Evolutionary conservation across 2,329 filamentous ascomycete genomes (phyloP).

Genomic region (Xylariaceae sp.): DNA sequence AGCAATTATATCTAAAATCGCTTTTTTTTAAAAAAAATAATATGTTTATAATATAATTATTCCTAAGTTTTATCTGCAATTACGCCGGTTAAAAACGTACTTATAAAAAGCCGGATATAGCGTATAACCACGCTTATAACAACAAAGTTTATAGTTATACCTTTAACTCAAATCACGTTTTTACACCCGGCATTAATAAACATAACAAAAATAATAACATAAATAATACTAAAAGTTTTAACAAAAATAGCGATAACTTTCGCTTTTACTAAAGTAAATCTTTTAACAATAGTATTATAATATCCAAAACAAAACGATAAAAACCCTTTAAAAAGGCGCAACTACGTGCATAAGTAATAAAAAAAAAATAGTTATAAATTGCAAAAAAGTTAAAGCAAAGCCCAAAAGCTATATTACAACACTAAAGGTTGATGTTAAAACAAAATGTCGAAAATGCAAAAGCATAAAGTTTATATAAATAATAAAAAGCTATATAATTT

Average conservation of each 20-base stretch:
- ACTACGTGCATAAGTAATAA: conserved; percentile 3
- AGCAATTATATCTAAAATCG: not conserved
- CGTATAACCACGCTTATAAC: too few relatives aligned
- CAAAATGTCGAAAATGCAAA: not conserved
- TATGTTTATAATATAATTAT: not conserved
- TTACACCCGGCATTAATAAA: not conserved
- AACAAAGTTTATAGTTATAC: not conserved
- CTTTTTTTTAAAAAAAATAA: not conserved
- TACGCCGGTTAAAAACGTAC: not conserved
- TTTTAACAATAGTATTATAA: not conserved
- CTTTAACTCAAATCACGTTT: not conserved
- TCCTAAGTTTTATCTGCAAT: not conserved
- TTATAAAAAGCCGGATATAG: not conserved
- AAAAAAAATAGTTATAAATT: not conserved
- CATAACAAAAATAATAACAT: conserved; percentile 1
- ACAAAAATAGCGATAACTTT: not conserved
- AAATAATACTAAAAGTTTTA: not conserved
- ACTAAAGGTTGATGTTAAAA: not conserved
- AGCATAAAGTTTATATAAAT: not conserved
- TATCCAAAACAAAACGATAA: not conserved
- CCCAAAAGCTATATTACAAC: not conserved
- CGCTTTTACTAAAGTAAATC: not conserved
- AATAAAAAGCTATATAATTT: conserved; percentile 1
- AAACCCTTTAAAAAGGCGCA: not conserved
- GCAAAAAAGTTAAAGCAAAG: not conserved